A percentile compares a stretch with the other conserved stretches of the same genome.
Evolutionary conservation across 2,329 filamentous ascomycete genomes (phyloP).

Genomic region (Cladosporium oxysporum): DNA sequence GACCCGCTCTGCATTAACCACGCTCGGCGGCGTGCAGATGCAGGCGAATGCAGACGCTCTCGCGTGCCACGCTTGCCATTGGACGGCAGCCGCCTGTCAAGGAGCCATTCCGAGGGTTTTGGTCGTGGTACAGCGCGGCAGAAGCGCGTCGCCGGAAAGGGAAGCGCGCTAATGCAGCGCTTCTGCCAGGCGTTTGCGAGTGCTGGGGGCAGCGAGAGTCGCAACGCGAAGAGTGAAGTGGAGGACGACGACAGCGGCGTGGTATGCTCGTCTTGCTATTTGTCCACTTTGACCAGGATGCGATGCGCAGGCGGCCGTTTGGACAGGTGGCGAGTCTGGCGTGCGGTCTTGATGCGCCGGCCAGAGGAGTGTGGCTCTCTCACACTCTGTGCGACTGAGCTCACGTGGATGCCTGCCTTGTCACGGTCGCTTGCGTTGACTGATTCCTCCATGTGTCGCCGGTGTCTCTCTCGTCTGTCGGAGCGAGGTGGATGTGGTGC

Average conservation of each 20-base stretch:
- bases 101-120: neutral
- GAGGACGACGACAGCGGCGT: slow-evolving; percentile 4
- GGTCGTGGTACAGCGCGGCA: neutral
- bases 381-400: slow-evolving; percentile 11
- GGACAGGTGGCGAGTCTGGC: neutral
- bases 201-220: neutral
- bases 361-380: neutral
- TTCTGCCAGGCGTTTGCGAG: neutral
- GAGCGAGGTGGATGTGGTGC: neutral
- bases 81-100: slow-evolving; percentile 2
- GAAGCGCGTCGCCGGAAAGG: slow-evolving; percentile 13
- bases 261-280: neutral
- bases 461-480: neutral
- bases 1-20: slow-evolving; percentile 6
- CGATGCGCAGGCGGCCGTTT: neutral
- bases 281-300: neutral
- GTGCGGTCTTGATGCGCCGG: neutral
- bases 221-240: neutral
- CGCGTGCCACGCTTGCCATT: slow-evolving; percentile 7
- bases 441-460: neutral
- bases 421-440: slow-evolving; percentile 15
- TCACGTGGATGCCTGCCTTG: slow-evolving; percentile 13
- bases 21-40: slow-evolving; percentile 10
- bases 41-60: neutral
- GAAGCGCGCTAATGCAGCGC: neutral